Evolutionary conservation across 306 rosid genomes (phyloP), one percentile per base, ranked within the genome.

Genomic region (Neltuma alba): DNA sequence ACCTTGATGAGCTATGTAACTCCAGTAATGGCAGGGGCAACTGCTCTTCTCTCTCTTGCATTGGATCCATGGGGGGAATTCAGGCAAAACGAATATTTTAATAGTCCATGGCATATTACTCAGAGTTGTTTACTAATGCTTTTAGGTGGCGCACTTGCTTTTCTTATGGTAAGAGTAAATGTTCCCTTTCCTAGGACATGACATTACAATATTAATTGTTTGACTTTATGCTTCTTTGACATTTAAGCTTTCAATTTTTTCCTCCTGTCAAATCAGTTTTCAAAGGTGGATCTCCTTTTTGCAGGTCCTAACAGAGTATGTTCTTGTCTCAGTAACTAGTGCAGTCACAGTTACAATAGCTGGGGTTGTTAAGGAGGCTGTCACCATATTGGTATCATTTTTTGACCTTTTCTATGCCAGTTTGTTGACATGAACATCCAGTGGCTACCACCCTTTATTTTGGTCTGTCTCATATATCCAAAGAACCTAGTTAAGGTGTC

Each of bases 341-440:
- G 99, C 99, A 14, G 98, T 95, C 79, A 92, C 99, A 10, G 92
- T 95, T 70, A 95, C 99, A 37, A 93, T 95, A 70, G 99, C 98
- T 23, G 98, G 99, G 78, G 98, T 95, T 85, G 98, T 95, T 57
- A 95, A 95, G 91, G 99, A 95, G 85, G 94, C 99, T 28, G 86
- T 93, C 87, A 95, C 99, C 74, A 95, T 93, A 86, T 83, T 93
- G 98, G 99, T 95, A 93, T 82, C 66, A 28, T 65, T 79, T 27
- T 69, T 69, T 55, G n/a, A 9, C 14, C 44, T 81, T 67, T 38
- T 21, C 25, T 12, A 10, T 13, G 7, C 33, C 63, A 25, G 11
- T 57, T 25, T 25, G 64, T 58, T 10, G 16, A 57, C 33, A 9
- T 25, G 30, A 57, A 57, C 2, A 15, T 48, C 58, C 27, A 52